Conservation (phyloP, 2,329 filamentous ascomycete genomes). For the Hymenoscyphus infarciens region DNA sequence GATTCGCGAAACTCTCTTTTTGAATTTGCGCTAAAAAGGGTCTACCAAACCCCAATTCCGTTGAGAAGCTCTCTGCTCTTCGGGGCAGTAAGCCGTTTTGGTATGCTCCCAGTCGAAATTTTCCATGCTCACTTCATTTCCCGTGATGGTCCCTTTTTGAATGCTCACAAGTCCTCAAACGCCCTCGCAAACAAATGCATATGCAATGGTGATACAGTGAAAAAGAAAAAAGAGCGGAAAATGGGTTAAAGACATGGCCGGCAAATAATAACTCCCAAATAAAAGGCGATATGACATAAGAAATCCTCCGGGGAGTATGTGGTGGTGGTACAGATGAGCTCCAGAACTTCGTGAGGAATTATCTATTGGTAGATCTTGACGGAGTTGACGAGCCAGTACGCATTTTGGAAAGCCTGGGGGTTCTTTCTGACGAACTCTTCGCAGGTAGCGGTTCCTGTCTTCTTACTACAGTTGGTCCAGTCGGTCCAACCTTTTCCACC, state of each 20-base stretch:
- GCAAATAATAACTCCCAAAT: background rate
- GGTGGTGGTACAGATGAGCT: background rate
- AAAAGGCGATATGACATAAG: background rate
- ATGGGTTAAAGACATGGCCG: background rate
- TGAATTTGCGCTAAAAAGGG: background rate
- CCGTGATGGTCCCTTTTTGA: no score
- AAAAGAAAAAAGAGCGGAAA: background rate
- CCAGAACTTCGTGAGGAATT: background rate
- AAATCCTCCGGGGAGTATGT: background rate
- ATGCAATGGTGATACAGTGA: no score
- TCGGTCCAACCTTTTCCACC: constrained; percentile 2
- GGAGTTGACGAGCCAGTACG: constrained; percentile 71
- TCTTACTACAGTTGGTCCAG: background rate
- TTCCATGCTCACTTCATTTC: no score
- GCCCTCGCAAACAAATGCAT: no score
- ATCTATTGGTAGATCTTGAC: constrained; percentile 11
- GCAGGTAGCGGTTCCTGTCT: background rate
- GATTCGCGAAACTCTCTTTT: background rate
- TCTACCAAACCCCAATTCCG: background rate
- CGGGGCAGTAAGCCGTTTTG: no score
- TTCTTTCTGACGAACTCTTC: constrained; percentile 1
- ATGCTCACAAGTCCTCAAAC: no score
- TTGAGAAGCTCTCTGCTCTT: background rate
- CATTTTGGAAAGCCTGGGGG: constrained; percentile 53
- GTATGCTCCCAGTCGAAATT: no score